Evolutionary conservation across 2,329 filamentous ascomycete species (phyloP), one percentile per base, ranked within the genome.

Genomic region (Chaetomium olivaceum): DNA sequence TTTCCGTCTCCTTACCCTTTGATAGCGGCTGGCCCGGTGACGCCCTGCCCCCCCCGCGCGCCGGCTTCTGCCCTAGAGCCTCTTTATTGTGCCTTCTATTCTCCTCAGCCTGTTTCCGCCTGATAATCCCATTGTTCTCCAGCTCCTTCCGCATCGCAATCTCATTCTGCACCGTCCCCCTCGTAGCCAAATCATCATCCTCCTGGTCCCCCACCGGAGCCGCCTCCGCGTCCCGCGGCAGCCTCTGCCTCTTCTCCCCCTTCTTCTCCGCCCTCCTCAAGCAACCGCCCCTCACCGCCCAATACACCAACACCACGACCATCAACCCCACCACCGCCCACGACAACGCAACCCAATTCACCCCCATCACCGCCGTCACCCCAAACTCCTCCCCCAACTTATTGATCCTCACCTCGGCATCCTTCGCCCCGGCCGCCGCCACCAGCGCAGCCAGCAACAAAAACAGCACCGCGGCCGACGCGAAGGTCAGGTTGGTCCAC

Each of bases 291-390:
- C 36, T 23, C 43, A 46, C 51, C 29, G 58, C 14, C 69, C 70
- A 72, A 11, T 65, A 68, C 36, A 43, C 48, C 23, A 70, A 36
- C 7, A 63, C 62, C 4, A 67, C 33, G 2, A 65, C 8, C 58
- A 70, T 68, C 8, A 69, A 27, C 7, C 62, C 65, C 3, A 68
- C 64, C 11, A 50, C 65, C 0, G 60, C 58, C 70, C 70, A 71
- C 3, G 55, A 61, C 23, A 72, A 12, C 7, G 43, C 50, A 1
- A 64, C 52, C 63, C 67, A 72, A 0, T 21, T 36, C 12, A 7
- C 48, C 9, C 71, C 70, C 3, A 59, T 58, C 1, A 23, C 48
- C 1, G 68, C 68, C 7, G n/a, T 27, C 8, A 72, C 51, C 1
- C 68, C 68, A 2, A 65, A 48, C 16, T 60, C 61, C 3, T 23